These are phyloP conservation scores for Echeveria elegans DNA, from an alignment of 164 flowering plant species.

Conservation along the genomic window DNA sequence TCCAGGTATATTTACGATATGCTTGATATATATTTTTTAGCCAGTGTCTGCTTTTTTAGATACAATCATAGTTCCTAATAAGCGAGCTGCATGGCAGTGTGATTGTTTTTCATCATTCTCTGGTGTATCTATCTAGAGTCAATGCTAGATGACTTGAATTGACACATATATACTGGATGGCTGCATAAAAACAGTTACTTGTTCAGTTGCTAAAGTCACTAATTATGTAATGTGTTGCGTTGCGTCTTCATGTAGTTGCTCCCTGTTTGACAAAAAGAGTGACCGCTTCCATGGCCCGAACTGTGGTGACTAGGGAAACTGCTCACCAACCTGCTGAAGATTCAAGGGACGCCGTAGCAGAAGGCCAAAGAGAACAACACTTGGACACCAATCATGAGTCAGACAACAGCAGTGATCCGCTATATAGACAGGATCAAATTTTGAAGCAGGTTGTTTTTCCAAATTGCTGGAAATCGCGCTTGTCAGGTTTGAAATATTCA, in stretches of 20 bases:
- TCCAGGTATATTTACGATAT: not conserved
- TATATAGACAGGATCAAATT: not conserved
- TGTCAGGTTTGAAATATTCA: not conserved
- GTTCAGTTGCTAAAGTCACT: not conserved
- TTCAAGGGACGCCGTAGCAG: not conserved
- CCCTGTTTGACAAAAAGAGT: not conserved
- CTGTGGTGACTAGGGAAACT: not conserved
- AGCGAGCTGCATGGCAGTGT: too few species aligned
- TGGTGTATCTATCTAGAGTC: too few species aligned
- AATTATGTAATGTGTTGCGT: not conserved
- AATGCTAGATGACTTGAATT: too few species aligned
- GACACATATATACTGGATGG: not conserved
- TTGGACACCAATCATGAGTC: not conserved
- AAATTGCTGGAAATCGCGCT: not conserved
- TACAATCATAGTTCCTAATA: too few species aligned
- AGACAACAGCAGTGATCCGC: not conserved
- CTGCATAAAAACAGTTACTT: not conserved
- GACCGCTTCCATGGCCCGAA: not conserved
- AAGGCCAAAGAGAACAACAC: not conserved
- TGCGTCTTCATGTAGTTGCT: not conserved
- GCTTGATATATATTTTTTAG: too few species aligned
- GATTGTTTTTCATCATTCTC: too few species aligned
- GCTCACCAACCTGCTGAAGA: not conserved
- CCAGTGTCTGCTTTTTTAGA: too few species aligned
- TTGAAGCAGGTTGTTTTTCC: not conserved